These are phyloP conservation scores for Monilinia aucupariae DNA, from an alignment of 2,329 filamentous ascomycete species.

Conservation along the genomic window DNA sequence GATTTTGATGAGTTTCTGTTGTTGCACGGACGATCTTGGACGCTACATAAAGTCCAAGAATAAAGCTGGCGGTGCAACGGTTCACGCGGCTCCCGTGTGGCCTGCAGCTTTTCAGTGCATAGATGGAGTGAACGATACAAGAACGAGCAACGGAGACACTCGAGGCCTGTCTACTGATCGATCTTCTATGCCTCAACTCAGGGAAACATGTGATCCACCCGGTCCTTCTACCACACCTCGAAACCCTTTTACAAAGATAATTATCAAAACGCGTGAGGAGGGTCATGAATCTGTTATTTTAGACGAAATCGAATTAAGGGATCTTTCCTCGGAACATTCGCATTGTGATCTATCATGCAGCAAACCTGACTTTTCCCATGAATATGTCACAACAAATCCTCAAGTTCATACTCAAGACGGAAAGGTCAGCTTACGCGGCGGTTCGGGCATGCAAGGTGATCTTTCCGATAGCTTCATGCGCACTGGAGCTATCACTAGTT, in stretches of 20 bases:
- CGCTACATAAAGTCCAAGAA: slow-evolving; percentile 11
- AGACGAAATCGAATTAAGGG: slow-evolving; percentile 1
- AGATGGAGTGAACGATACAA: not conserved
- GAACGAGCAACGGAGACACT: not conserved
- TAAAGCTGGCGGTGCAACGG: not conserved
- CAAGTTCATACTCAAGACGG: not conserved
- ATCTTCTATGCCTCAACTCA: not conserved
- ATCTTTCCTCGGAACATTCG: not conserved
- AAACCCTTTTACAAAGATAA: not conserved
- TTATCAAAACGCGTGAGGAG: slow-evolving; percentile 8
- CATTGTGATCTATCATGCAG: not conserved
- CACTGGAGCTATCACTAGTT: slow-evolving; percentile 9
- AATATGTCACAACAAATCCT: not conserved
- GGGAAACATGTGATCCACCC: not conserved
- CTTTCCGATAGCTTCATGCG: not conserved
- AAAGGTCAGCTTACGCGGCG: slow-evolving; percentile 4
- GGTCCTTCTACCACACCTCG: not conserved
- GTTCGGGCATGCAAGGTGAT: not conserved
- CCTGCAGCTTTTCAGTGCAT: not conserved
- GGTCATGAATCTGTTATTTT: slow-evolving; percentile 6
- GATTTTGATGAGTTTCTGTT: slow-evolving; percentile 12
- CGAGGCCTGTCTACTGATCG: not conserved
- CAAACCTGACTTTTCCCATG: not conserved
- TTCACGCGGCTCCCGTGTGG: slow-evolving; percentile 2
- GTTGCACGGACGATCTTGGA: slow-evolving; percentile 7